phyloP scores from a whole-genome alignment of 169 alveolate genomes.

The Miamiensis avidus region DNA sequence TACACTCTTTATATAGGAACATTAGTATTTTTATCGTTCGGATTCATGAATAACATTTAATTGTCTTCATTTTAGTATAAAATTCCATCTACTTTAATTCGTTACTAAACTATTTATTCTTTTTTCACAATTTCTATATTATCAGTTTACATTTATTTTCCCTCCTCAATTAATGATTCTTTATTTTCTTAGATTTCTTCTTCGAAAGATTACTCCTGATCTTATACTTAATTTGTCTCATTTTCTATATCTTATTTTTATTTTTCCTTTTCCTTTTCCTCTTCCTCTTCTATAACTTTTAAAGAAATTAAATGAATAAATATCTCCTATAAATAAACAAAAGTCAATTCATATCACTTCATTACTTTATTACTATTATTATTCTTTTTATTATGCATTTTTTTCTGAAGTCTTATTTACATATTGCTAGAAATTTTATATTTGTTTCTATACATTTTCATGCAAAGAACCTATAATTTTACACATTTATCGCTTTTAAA shows the following conservation, averaged over 20 bases:
- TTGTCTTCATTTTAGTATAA: neutral
- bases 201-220: neutral
- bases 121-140: neutral
- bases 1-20: neutral
- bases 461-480: slow-evolving; percentile 16
- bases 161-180: neutral
- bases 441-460: neutral
- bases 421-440: neutral
- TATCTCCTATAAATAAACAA: neutral
- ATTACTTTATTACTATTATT: neutral
- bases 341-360: neutral
- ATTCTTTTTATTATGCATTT: neutral
- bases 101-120: too few relatives aligned
- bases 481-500: slow-evolving; percentile 4
- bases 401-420: neutral
- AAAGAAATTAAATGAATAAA: neutral
- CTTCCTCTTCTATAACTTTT: neutral
- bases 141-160: too few relatives aligned
- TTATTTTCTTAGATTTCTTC: neutral
- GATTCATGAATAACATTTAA: neutral
- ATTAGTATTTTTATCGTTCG: neutral
- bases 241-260: neutral
- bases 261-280: neutral
- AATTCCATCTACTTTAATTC: neutral
- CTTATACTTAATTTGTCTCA: neutral